Evolutionary conservation across 768 basidiomycete genomes (phyloP), one percentile per base, ranked within the genome.

Genomic region (Russula earlei): DNA sequence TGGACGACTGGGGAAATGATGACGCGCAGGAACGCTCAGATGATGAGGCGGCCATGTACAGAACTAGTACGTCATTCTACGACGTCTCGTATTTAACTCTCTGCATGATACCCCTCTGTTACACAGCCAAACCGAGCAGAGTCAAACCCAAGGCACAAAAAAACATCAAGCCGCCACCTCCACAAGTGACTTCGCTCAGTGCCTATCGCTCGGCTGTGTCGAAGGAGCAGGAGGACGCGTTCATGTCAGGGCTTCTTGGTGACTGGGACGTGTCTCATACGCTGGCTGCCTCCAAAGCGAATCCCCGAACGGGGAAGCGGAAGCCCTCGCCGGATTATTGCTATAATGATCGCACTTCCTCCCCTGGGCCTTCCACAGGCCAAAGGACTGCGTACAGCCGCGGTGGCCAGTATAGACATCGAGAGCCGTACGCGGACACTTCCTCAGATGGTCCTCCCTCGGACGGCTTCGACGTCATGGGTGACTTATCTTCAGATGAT

Each of bases 1-100:
- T 92, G 83, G 96, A 98, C 56, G 93, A 95, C 65, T 97, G 91
- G 85, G 80, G 78, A 31, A 78, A 77, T 25, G 75, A 78, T 45
- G 77, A 79, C n/a, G 78, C 77, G 27, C 76, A 77, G 7, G 79
- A 54, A 5, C 45, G 52, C 22, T 55, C 58, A 6, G 72, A 69
- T 17, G 71, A 71, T 5, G 70, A 72, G 29, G 71, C 62, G 29
- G 71, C 62, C 57, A 75, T 71, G 64, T 75, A 70, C 66, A 76
- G 12, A 62, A 17, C 38, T 4, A 14, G 15, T 44, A 34, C 42
- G 5, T 5, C 36, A 22, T 27, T 31, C 10, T 12, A 19, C 8
- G 12, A 17, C 3, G 53, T 2, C 29, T 33, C 27, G 55, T 15
- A 54, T 61, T 24, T 55, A 24, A 33, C 9, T n/a, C 12, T 24